Base-by-base conservation (phyloP, 1,139 yeast genomes). In the Wickerhamomyces sp. region DNA sequence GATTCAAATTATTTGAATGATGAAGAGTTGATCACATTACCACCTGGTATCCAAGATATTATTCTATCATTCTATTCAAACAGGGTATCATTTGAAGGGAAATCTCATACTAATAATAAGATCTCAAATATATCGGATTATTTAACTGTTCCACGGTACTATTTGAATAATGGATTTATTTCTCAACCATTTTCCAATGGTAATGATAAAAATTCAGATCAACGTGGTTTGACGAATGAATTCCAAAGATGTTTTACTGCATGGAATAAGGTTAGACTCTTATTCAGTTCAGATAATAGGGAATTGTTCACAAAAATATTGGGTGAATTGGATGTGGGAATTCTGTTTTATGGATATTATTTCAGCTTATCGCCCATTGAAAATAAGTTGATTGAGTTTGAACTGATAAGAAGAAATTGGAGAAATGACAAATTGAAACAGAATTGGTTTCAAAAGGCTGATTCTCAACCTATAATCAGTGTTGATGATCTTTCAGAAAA, bases 31-130 rank as follows among this genome's bases (percentile, higher is more conserved):
- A 58, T 78, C 31, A 66, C 64, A 37, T 60, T 80, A 38, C 90
- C 92, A 5, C 81, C 87, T 7, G 94, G 94, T 22, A 73, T 84
- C 30, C 90, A 84, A 58, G 81, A 79, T 51, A 70, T 78, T 43
- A 70, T 78, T 2, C 56, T 74, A 19, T 74, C 83, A 0, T 74
- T 70, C 51, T 54, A 56, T 24, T 44, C 46, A 51, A 58, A 49
- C 48, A 67, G 54, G 18, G 42, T 36, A 7, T 22, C 40, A 7
- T 28, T 28, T 7, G 25, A 17, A 14, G 13, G 10, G n/a, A 13
- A 36, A 55, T 64, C 74, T 43, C 68, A 76, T 39, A 47, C 60
- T n/a, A 27, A 77, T 39, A 47, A 60, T 10, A 29, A 37, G 6
- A 37, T 49, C 7, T 34, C 44, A 2, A 55, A 65, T 19, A 58